Evolutionary conservation across 805 yeast genomes (phyloP).

Genomic region (Candida multigemmis): DNA sequence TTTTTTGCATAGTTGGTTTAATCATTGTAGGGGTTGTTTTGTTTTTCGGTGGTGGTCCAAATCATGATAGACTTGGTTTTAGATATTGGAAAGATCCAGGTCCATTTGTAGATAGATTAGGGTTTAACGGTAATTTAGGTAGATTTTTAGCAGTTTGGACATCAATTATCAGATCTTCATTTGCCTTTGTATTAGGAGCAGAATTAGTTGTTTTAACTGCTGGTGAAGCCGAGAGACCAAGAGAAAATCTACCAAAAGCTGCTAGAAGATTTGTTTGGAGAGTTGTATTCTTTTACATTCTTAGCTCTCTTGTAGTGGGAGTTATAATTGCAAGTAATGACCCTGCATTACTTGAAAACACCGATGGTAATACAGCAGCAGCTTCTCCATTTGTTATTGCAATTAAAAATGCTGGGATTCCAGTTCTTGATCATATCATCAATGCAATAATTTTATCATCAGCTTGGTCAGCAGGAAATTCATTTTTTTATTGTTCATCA

Average conservation of each 20-base stretch:
- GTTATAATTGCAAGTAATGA: conserved; percentile 24
- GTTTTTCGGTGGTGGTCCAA: conserved; percentile 30
- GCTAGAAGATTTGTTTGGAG: conserved; percentile 49
- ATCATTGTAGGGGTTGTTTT: conserved; percentile 24
- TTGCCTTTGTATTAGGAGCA: conserved; percentile 50
- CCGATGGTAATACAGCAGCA: conserved; percentile 27
- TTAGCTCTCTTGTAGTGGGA: conserved; percentile 31
- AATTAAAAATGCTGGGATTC: conserved; percentile 30
- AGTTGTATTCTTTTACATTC: conserved; percentile 31
- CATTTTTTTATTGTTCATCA: conserved; percentile 16
- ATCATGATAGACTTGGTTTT: conserved; percentile 36
- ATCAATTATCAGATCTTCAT: conserved; percentile 51
- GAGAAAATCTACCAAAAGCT: conserved; percentile 43
- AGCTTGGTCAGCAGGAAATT: conserved; percentile 58
- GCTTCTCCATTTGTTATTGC: conserved; percentile 29
- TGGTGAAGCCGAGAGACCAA: conserved; percentile 26
- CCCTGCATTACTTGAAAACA: conserved; percentile 12
- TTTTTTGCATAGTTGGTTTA: conserved; percentile 20
- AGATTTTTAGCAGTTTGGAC: conserved; percentile 54
- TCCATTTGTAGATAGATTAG: conserved; percentile 9
- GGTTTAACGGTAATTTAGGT: conserved; percentile 48
- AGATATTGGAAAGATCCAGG: conserved; percentile 28
- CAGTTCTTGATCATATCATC: conserved; percentile 57
- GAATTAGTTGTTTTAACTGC: conserved; percentile 71
- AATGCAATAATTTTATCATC: conserved; percentile 69